Percentiles rank a stretch among this genome's conserved stretches.
phyloP scores from a whole-genome alignment of 208 protist genomes.

The Acanthamoeba sp. region DNA sequence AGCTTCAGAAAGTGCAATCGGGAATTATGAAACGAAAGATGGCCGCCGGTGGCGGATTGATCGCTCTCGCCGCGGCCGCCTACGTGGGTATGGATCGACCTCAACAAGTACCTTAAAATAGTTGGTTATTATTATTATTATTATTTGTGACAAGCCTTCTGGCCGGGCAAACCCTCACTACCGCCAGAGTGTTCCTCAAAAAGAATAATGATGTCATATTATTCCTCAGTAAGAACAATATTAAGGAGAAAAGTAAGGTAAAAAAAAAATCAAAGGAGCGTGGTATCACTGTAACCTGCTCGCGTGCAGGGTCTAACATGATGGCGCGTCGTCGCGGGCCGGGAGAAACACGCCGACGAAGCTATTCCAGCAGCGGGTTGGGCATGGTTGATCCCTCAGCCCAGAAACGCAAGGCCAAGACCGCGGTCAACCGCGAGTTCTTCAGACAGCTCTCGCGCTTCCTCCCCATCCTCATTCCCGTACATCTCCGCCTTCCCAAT shows the following conservation, averaged over 20 bases:
- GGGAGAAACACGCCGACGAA: neutral
- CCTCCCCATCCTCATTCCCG: slow-evolving; percentile 16
- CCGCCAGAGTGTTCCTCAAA: too few species aligned
- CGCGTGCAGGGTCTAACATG: neutral
- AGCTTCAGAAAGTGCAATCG: neutral
- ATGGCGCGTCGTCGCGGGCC: neutral
- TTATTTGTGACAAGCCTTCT: neutral
- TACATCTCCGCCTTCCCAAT: too few species aligned
- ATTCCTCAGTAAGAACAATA: too few species aligned
- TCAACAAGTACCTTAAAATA: too few species aligned
- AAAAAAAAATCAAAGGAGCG: neutral
- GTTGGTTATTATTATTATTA: too few species aligned
- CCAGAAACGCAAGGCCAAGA: neutral
- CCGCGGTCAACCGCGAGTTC: neutral
- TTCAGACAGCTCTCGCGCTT: neutral
- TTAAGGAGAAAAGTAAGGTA: too few species aligned
- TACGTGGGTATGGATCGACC: neutral
- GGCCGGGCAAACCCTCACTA: too few species aligned
- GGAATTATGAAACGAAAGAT: slow-evolving; percentile 6
- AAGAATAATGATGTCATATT: too few species aligned
- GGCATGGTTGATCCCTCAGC: neutral
- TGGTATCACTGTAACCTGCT: neutral
- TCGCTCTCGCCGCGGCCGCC: neutral
- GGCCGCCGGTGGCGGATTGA: neutral
- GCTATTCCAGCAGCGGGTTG: neutral